Percentiles rank a stretch among this genome's conserved stretches.
Conservation (phyloP, 352 stramenopile genomes). For the Phytophthora niederhauseri region DNA sequence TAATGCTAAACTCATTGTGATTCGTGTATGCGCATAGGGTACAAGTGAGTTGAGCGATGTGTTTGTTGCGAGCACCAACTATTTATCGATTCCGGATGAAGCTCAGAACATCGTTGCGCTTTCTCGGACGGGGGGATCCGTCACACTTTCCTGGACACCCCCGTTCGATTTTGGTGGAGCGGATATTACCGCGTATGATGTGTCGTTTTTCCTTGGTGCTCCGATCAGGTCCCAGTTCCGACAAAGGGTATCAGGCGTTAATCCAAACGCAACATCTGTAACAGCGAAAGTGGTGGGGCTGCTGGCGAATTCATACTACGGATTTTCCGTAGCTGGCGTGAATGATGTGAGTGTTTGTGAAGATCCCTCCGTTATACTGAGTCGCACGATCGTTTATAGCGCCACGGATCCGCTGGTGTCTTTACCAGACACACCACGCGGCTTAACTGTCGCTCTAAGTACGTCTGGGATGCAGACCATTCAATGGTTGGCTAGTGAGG, state of each 20-base stretch:
- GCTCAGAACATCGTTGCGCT: constrained; percentile 34
- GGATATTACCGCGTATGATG: constrained; percentile 53
- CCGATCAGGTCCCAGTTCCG: constrained; percentile 36
- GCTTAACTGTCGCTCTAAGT: constrained; percentile 31
- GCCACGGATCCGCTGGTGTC: constrained; percentile 35
- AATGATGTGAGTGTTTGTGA: constrained; percentile 62
- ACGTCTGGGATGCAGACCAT: constrained; percentile 57
- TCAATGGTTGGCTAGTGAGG: constrained; percentile 43
- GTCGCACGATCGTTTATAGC: constrained; percentile 40
- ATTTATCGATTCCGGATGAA: constrained; percentile 51
- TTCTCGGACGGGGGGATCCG: constrained; percentile 42
- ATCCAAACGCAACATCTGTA: constrained; percentile 20
- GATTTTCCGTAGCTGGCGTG: constrained; percentile 53
- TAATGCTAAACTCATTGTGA: constrained; percentile 1
- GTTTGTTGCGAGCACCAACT: constrained; percentile 38
- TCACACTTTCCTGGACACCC: constrained; percentile 47
- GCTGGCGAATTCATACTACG: constrained; percentile 55
- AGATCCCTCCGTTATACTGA: constrained; percentile 31
- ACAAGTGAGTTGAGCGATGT: constrained; percentile 54
- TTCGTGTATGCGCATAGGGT: constrained; percentile 32
- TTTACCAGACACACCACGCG: constrained; percentile 40
- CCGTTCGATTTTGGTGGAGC: constrained; percentile 62
- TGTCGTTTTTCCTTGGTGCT: constrained; percentile 50
- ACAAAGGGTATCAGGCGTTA: constrained; percentile 40
- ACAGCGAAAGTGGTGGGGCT: constrained; percentile 48